Conservation (phyloP, 2,329 filamentous ascomycete genomes). For the Westerdykella ornata region DNA sequence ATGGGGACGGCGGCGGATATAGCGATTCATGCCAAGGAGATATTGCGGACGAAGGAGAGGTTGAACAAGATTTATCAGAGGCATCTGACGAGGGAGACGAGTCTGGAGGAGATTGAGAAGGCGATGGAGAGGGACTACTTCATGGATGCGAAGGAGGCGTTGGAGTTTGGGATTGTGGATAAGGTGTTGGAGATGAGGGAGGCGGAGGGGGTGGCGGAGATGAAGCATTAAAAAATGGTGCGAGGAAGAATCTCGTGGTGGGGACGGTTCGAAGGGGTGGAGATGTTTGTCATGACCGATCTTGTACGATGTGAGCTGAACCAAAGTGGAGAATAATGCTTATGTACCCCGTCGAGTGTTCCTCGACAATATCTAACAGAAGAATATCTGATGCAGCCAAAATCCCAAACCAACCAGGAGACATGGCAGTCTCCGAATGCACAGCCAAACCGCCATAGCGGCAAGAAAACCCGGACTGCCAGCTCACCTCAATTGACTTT, state of each 20-base stretch:
- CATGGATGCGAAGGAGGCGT: conserved; percentile 78
- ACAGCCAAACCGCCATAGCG: too few relatives aligned
- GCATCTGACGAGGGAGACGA: conserved; percentile 75
- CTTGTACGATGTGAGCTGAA: too few relatives aligned
- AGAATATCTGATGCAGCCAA: too few relatives aligned
- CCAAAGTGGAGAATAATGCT: too few relatives aligned
- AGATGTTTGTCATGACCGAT: too few relatives aligned
- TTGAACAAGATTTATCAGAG: conserved; percentile 83
- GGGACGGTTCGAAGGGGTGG: not conserved
- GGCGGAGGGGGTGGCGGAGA: conserved; percentile 36
- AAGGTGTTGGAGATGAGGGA: conserved; percentile 67
- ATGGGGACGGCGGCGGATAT: conserved; percentile 70
- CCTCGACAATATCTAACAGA: too few relatives aligned
- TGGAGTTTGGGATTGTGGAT: conserved; percentile 87
- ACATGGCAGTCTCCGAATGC: too few relatives aligned
- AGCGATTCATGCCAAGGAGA: conserved; percentile 95
- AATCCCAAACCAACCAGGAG: too few relatives aligned
- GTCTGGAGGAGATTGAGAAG: conserved; percentile 76
- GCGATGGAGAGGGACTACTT: conserved; percentile 98
- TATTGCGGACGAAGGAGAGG: conserved; percentile 75
- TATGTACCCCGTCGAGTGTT: too few relatives aligned
- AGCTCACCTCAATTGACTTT: too few relatives aligned
- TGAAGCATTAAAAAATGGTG: conserved; percentile 12
- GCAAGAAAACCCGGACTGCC: too few relatives aligned
- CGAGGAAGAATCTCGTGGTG: too few relatives aligned